A percentile compares a stretch with the other conserved stretches of the same genome.
phyloP scores from a whole-genome alignment of 495 filamentous ascomycete genomes.

The Sporormia fimetaria region DNA sequence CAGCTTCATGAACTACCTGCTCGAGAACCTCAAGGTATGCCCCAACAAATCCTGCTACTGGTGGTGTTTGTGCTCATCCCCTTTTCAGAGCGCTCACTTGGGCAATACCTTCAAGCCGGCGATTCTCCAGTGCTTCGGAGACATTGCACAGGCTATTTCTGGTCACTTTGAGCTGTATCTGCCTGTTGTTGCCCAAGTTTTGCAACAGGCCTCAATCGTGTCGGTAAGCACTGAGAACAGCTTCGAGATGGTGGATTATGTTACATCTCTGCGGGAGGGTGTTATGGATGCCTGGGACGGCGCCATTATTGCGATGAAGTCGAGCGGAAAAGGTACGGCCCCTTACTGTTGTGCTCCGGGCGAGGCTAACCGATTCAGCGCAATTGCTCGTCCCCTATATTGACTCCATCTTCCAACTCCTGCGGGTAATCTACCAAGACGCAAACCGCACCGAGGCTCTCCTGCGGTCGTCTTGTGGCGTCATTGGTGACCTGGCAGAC shows the following conservation, averaged over 20 bases:
- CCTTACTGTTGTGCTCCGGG: constrained; percentile 16
- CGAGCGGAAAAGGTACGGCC: constrained; percentile 56
- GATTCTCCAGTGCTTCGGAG: constrained; percentile 94
- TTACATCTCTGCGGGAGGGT: constrained; percentile 85
- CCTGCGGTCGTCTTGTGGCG: constrained; percentile 87
- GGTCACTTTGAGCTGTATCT: constrained; percentile 88
- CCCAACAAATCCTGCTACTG: not conserved
- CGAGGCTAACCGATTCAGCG: constrained; percentile 35
- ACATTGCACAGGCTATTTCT: constrained; percentile 92
- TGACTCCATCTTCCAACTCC: constrained; percentile 76
- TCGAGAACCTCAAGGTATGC: constrained; percentile 77
- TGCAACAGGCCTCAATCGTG: constrained; percentile 82
- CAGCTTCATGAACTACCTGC: constrained; percentile 89
- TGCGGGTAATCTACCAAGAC: constrained; percentile 71
- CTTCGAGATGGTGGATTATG: constrained; percentile 91
- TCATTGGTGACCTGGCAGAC: constrained; percentile 90
- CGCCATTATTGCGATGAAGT: constrained; percentile 85
- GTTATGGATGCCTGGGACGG: constrained; percentile 99
- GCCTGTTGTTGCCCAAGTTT: constrained; percentile 77
- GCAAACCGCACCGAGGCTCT: constrained; percentile 79
- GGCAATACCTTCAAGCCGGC: constrained; percentile 97
- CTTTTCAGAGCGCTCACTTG: constrained; percentile 52
- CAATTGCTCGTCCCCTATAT: constrained; percentile 62
- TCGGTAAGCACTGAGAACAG: constrained; percentile 55
- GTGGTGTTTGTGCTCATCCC: constrained; percentile 2